These are phyloP conservation scores for Aristolochia fimbriata DNA, from an alignment of 164 flowering plant genomes.

Conservation along the genomic window DNA sequence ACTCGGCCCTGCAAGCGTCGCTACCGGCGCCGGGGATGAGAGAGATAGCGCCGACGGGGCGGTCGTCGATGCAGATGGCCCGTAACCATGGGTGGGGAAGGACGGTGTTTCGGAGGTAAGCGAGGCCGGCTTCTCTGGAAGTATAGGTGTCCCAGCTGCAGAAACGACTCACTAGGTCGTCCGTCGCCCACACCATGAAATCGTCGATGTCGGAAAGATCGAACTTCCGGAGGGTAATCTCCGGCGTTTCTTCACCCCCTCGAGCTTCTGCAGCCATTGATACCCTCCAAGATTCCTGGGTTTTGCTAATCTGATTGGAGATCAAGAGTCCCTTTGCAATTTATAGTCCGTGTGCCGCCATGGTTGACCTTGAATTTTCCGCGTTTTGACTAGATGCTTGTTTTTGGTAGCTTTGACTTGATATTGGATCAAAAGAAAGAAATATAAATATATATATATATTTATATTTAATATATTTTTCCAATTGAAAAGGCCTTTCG, in stretches of 20 bases:
- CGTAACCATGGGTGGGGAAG: conserved; percentile 46
- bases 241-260: not conserved
- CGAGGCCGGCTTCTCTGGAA: conserved; percentile 31
- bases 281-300: no score
- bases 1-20: conserved; percentile 35
- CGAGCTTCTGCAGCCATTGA: no score
- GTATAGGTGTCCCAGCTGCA: conserved; percentile 34
- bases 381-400: no score
- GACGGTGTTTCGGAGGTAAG: conserved; percentile 18
- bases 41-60: conserved; percentile 43
- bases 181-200: conserved; percentile 30
- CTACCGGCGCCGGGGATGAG: conserved; percentile 15
- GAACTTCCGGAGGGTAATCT: conserved; percentile 25
- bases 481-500: no score
- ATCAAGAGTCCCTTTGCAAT: no score
- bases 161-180: conserved; percentile 24
- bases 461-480: no score
- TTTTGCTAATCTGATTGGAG: no score
- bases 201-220: conserved; percentile 29
- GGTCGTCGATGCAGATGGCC: conserved; percentile 47
- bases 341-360: no score
- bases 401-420: no score
- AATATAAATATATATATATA: no score
- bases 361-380: no score
- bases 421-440: no score